Evolutionary conservation across 352 stramenopile species (phyloP), one percentile per base, ranked within the genome.

Genomic region (Phytophthora sp.): DNA sequence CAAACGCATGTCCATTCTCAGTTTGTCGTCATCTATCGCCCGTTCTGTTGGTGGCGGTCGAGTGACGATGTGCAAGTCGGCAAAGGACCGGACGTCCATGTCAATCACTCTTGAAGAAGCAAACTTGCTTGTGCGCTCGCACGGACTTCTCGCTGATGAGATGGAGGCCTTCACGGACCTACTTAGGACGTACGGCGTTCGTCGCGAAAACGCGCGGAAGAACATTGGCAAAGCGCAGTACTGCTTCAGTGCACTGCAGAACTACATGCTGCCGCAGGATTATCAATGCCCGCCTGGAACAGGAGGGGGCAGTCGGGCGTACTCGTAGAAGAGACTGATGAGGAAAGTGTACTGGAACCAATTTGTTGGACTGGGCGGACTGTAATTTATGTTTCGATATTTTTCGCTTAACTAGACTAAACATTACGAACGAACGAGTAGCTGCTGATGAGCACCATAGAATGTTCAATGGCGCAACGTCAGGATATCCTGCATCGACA

Each of bases 61-160:
- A 38, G 84, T 97, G 30, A 96, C 96, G 1, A 99, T 98, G 81
- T 99, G 97, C 79, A 99, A 99, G 71, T 98, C 85, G 45, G 96
- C 96, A 11, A 99, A 99, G 66, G 96, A 99, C 75, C 88, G 97
- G 21, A 99, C 97, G 20, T 94, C 95, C 24, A 99, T 99, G 97
- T 96, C 96, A 51, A 88, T 98, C 35, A 99, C 96, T 13, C 94
- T 98, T 23, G 97, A 99, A 69, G 82, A 95, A 66, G 85, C 85
- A 0, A 89, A 87, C 41, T 53, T 93, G 54, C 67, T 95, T 30
- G 81, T 83, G 44, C 56, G 68, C 3, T 79, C 70, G 1, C 83
- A 94, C 35, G 80, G 79, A 9, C 70, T 94, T 16, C 60, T 77
- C 5, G 57, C 76, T 1, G 66, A 86, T 16, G 79, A 90, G 27